Base-by-base conservation (phyloP, 352 stramenopile genomes). In the Pythium angustatum region DNA sequence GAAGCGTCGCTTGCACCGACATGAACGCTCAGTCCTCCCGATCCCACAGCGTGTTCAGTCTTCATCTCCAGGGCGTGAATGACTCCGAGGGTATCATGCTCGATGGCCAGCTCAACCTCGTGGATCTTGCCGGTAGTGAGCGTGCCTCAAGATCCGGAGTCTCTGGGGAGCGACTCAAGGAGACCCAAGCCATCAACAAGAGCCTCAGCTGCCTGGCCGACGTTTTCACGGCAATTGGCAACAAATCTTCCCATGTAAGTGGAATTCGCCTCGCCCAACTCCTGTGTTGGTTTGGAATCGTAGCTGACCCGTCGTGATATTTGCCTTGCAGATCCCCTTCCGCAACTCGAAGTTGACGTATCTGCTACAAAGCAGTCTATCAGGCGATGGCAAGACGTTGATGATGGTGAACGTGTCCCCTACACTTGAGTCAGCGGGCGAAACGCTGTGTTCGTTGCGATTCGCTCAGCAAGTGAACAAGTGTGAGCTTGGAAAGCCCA, bases 401-500 rank as follows among this genome's bases (percentile, higher is more conserved):
- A 99, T 99, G 97, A 98, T 99, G 83, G 96, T 91, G 15, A 99
- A 99, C 73, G 76, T 99, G 24, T 98, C 94, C 44, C 97, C 98
- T 7, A 98, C 96, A 19, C 54, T 90, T 10, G 92, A 97, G 58
- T 99, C 96, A 47, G 91, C 92, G 44, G 88, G 87, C 60, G 97
- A 99, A 74, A 99, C 93, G 70, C 76, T 99, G 8, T 99, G 97
- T 73, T 99, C 96, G 44, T 77, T 99, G 36, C 84, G 97, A 24
- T 99, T 99, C 73, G 98, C 97, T 1, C 81, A 92, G 58, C 82
- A 96, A 71, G 96, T 99, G 14, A 98, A 98, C 77, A 83, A 98
- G 75, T 98, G 98, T 49, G 96, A 99, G 69, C 76, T 99, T 6
- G 97, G 96, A 41, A 98, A 98, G 64, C 93, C 97, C 21, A 99